A percentile compares a stretch with the other conserved stretches of the same genome.
phyloP scores from a whole-genome alignment of 148 eudicot genomes.

The Persicaria tinctoria region DNA sequence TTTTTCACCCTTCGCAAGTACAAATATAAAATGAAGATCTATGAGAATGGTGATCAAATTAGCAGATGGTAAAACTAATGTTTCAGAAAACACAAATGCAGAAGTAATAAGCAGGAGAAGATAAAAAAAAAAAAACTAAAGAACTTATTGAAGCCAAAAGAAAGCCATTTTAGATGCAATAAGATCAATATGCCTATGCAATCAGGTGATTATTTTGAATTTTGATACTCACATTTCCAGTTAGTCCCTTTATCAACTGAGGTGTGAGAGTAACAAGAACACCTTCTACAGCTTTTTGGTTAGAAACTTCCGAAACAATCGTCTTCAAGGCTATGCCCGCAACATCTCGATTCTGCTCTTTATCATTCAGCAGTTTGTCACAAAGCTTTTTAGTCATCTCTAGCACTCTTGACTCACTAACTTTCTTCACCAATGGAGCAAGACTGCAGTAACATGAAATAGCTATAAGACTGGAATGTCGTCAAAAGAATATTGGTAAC shows the following conservation, averaged over 20 bases:
- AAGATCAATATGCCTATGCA: neutral
- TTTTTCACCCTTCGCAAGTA: neutral
- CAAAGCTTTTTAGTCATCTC: slow-evolving; percentile 84
- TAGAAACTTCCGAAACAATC: slow-evolving; percentile 82
- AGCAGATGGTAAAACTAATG: neutral
- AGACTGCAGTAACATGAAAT: slow-evolving; percentile 44
- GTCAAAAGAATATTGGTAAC: neutral
- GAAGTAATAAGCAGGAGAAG: neutral
- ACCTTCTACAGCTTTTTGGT: slow-evolving; percentile 50
- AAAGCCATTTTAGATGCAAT: neutral
- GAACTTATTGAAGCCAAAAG: neutral
- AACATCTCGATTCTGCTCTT: slow-evolving; percentile 92
- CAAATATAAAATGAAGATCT: too few species aligned
- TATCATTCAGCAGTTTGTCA: slow-evolving; percentile 74
- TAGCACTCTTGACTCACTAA: slow-evolving; percentile 68
- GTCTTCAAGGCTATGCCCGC: slow-evolving; percentile 98
- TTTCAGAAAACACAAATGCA: too few species aligned
- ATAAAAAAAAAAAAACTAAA: neutral
- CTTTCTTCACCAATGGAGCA: slow-evolving; percentile 94
- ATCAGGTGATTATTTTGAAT: neutral
- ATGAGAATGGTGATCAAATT: neutral
- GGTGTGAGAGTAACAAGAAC: slow-evolving; percentile 73
- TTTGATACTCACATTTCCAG: slow-evolving; percentile 49
- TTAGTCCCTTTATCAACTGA: slow-evolving; percentile 69
- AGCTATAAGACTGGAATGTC: neutral